phyloP scores from a whole-genome alignment of 352 stramenopile species.

The Phytophthora citrophthora region DNA sequence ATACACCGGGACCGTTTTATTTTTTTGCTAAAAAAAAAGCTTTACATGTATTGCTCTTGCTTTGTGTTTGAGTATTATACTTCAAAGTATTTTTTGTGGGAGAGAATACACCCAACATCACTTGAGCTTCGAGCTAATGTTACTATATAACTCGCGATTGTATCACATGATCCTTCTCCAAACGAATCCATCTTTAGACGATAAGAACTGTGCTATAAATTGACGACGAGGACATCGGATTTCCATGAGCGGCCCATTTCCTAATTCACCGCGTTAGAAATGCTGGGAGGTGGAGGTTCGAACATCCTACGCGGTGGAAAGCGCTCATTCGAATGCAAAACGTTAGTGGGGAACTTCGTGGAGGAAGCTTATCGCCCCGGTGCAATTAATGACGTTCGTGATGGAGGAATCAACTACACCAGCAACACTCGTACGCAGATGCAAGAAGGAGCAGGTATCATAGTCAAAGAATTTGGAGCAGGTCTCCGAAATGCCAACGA shows the following conservation, averaged over 20 bases:
- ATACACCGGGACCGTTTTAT: too few relatives aligned
- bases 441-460: conserved; percentile 47
- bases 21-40: too few relatives aligned
- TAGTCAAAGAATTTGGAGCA: conserved; percentile 50
- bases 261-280: neutral
- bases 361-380: conserved; percentile 76
- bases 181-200: conserved; percentile 9
- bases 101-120: too few relatives aligned
- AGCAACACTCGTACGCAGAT: conserved; percentile 67
- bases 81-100: too few relatives aligned
- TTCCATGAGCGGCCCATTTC: neutral
- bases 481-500: conserved; percentile 58
- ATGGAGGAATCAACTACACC: conserved; percentile 59
- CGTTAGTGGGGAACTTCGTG: conserved; percentile 83
- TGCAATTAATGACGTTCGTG: conserved; percentile 45
- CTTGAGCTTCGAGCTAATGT: too few relatives aligned
- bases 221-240: neutral
- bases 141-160: too few relatives aligned
- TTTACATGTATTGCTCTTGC: too few relatives aligned
- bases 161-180: neutral
- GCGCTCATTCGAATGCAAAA: conserved; percentile 80
- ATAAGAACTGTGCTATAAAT: too few relatives aligned
- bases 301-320: conserved; percentile 86
- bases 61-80: too few relatives aligned
- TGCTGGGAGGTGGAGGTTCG: conserved; percentile 66